Evolutionary conservation across 768 basidiomycete genomes (phyloP), one percentile per base, ranked within the genome.

Genomic region (Rhodotorula diobovata): DNA sequence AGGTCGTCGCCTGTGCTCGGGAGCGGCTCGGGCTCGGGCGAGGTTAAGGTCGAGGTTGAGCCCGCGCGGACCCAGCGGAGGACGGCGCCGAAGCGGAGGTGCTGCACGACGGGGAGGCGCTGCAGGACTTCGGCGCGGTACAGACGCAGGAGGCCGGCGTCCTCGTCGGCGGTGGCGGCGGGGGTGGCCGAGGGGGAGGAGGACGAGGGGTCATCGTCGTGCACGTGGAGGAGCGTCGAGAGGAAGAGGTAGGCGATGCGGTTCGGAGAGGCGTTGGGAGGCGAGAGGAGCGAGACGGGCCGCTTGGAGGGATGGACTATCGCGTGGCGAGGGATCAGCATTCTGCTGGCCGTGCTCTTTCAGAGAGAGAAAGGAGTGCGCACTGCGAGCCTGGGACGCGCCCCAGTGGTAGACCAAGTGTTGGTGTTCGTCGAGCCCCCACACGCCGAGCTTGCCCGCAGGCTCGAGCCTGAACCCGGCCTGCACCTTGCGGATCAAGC

Each of bases 71-170:
- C 15, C 78, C 78, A 78, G 25, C 61, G 70, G 65, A 94, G 81
- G 35, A 92, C 76, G 1, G 91, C 90, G 30, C 93, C 93, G 34
- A 96, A 84, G 15, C 90, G 89, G 60, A 97, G 83, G 79, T 96
- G 93, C 79, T 98, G 94, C 8, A 97, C 91, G 10, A 97, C 95
- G n/a, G 97, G 94, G 25, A 90, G 86, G 80, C 96, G 96, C n/a
- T 89, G 87, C 51, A 96, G 83, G 23, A 96, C 93, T 80, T 98
- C 94, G 20, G 88, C 91, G 87, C 91, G 86, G 80, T 95, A 98
- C 92, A 99, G 97, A 82, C 94, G 95, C 79, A 91, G 86, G 65
- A 98, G 79, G 18, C 95, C 94, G 39, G 80, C 93, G 90, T 32
- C n/a, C 94, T 91, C 80, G 97, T 97, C 32, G 20, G 12, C 10